Evolutionary conservation across 225 moss, liverwort and hornwort genomes (phyloP), one percentile per base, ranked within the genome.

Genomic region (Climacium dendroides): DNA sequence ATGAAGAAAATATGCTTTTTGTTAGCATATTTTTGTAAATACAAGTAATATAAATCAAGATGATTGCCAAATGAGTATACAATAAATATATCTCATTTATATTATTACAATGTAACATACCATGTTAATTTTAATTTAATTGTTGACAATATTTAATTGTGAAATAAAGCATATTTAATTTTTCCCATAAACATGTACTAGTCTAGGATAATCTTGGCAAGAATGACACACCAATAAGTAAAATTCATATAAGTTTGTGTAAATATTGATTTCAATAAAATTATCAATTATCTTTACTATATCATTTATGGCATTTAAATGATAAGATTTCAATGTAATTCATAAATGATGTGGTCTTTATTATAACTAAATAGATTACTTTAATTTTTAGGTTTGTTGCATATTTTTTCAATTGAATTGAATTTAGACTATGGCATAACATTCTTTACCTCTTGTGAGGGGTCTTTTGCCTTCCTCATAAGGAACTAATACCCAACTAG

Each of bases 401-500:
- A 19, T 39, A 41, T 1, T 19, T 29, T 45, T 32, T 47, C 1
- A 7, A 15, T 47, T 30, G 32, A 45, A 45, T 62, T 45, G 32
- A 61, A 6, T 2, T 24, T 22, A 11, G 6, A 45, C 15, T 12
- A 30, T 80, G 8, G 13, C 3, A 23, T 52, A 52, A 74, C 5
- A 75, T 34, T 52, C 15, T 50, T 52, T 13, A 22, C 1, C 3
- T 20, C 23, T 53, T 35, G 2, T 23, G 0, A 75, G 7, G 13
- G 3, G 52, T 23, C 2, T 1, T 53, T 35, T 76, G 9, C 12
- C 23, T 53, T 35, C 5, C 0, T 35, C 1, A 24, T 8, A 53
- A 24, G 3, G 22, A 1, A 23, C 4, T 24, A 6, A 13, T 4
- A 35, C 1, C 5, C 4, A 35, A 24, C n/a, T n/a, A n/a, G n/a